Percentiles rank a stretch among this genome's conserved stretches.
Evolutionary conservation across 108 stramenopile species (phyloP).

Genomic region (Nannochloropsis oceanica): DNA sequence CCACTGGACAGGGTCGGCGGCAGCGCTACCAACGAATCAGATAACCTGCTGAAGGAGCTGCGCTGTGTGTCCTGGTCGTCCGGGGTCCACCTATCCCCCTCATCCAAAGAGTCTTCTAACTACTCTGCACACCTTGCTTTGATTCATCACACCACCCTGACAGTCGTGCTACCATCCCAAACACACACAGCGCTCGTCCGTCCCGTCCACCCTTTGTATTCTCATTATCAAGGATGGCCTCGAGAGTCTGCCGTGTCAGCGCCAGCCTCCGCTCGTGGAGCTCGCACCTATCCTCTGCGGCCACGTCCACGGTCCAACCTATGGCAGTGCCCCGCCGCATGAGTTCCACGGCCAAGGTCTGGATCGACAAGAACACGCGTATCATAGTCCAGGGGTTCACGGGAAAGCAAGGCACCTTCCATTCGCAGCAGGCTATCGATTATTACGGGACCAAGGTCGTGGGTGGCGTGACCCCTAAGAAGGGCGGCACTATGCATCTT

Average conservation of each 20-base stretch:
- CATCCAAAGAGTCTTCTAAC: too few relatives aligned
- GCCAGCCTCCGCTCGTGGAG: background rate
- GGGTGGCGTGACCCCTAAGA: conserved; percentile 90
- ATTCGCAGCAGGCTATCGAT: conserved; percentile 70
- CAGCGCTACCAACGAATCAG: too few relatives aligned
- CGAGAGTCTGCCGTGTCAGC: background rate
- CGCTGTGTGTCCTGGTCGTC: too few relatives aligned
- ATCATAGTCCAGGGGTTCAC: conserved; percentile 99
- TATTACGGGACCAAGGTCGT: conserved; percentile 93
- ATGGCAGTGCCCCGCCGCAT: background rate
- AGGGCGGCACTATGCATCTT: conserved; percentile 79
- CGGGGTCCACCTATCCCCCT: too few relatives aligned
- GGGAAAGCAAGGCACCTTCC: conserved; percentile 74
- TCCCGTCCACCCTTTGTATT: background rate
- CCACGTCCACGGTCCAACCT: background rate
- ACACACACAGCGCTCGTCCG: background rate
- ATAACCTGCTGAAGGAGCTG: too few relatives aligned
- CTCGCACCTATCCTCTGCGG: background rate
- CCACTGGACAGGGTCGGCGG: too few relatives aligned
- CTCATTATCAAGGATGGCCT: background rate
- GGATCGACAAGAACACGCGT: conserved; percentile 89
- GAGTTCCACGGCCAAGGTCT: conserved; percentile 54
- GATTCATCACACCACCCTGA: too few relatives aligned
- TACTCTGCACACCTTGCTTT: too few relatives aligned
- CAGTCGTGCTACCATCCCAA: too few relatives aligned